Percentiles rank a stretch among this genome's conserved stretches.
Conservation (phyloP, 2,329 filamentous ascomycete species). For the Spiromastix sp. region DNA sequence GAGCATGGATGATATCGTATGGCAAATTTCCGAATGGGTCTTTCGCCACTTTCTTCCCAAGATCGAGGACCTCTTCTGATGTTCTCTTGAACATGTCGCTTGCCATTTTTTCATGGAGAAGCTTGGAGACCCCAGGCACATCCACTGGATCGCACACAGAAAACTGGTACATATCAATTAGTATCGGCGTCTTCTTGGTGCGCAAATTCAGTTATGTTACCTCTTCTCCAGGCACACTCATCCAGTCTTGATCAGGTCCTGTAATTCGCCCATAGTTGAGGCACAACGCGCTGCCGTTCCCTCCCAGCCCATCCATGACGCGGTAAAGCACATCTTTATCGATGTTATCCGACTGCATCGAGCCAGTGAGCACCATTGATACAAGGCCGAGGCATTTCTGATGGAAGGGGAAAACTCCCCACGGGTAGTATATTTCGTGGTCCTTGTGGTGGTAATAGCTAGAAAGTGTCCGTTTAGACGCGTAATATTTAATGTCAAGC, state of each 20-base stretch:
- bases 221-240: conserved; percentile 2
- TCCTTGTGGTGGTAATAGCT: too few relatives aligned
- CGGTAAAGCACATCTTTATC: conserved; percentile 2
- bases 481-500: too few relatives aligned
- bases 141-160: not conserved
- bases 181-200: too few relatives aligned
- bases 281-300: not conserved
- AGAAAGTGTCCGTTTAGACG: too few relatives aligned
- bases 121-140: not conserved
- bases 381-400: too few relatives aligned
- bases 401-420: too few relatives aligned
- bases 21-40: conserved; percentile 4
- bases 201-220: too few relatives aligned
- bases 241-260: conserved; percentile 1
- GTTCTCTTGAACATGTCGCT: not conserved
- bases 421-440: too few relatives aligned
- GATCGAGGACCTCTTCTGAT: not conserved
- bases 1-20: conserved; percentile 1
- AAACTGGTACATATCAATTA: not conserved
- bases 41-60: not conserved
- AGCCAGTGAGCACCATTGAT: too few relatives aligned
- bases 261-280: conserved; percentile 2
- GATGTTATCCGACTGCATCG: too few relatives aligned
- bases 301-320: not conserved
- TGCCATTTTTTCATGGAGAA: not conserved